phyloP scores from a whole-genome alignment of 257 asterid species.

The Salvia splendens region DNA sequence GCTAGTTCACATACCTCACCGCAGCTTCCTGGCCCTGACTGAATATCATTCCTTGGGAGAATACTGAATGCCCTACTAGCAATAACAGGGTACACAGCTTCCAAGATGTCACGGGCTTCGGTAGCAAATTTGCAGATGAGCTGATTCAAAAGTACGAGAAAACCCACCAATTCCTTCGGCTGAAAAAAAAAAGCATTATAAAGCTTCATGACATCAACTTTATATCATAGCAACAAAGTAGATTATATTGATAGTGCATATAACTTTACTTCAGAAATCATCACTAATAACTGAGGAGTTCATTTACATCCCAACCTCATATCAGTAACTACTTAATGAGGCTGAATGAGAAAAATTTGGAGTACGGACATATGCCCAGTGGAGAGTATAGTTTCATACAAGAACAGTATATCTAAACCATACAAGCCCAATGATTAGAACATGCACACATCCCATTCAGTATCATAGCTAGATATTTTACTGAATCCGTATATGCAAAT shows the following conservation, averaged over 20 bases:
- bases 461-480: no score
- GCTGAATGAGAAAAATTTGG: not conserved
- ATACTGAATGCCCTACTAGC: conserved; percentile 65
- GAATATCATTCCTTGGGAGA: conserved; percentile 72
- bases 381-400: not conserved
- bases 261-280: not conserved
- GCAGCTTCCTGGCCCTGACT: conserved; percentile 75
- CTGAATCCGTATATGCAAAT: conserved; percentile 11
- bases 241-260: not conserved
- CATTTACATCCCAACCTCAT: conserved; percentile 15
- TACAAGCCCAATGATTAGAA: conserved; percentile 4
- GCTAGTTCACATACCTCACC: conserved; percentile 65
- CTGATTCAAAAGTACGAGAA: conserved; percentile 82
- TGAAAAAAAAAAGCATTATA: conserved; percentile 46
- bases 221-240: not conserved
- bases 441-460: conserved; percentile 18
- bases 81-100: conserved; percentile 79
- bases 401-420: conserved; percentile 2
- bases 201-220: conserved; percentile 23
- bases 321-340: not conserved
- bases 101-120: conserved; percentile 68
- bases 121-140: conserved; percentile 86
- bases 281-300: conserved; percentile 7
- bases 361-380: not conserved
- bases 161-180: conserved; percentile 91